These are phyloP conservation scores for Asterochloris erici DNA, from an alignment of 139 green algal species.

Conservation along the genomic window DNA sequence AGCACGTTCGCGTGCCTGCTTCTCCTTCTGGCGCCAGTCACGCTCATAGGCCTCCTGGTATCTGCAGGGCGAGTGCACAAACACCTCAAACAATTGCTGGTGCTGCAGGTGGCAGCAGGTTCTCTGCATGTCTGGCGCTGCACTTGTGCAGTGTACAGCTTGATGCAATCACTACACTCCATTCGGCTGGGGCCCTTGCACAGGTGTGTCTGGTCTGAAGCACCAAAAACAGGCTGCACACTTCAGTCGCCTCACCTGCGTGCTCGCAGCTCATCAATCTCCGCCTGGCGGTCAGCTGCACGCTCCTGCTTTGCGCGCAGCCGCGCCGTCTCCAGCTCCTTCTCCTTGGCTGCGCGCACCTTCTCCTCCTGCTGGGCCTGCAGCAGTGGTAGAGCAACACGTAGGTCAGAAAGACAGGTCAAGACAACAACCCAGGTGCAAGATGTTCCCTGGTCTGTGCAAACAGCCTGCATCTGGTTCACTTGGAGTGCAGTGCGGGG, in stretches of 20 bases:
- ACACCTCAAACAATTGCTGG: too few relatives aligned
- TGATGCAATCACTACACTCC: too few relatives aligned
- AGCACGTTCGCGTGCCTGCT: not conserved
- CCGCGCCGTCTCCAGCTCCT: conserved; percentile 83
- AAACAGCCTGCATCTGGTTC: too few relatives aligned
- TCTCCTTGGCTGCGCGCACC: conserved; percentile 64
- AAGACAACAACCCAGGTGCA: too few relatives aligned
- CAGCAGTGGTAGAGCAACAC: not conserved
- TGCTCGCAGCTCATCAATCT: conserved; percentile 84
- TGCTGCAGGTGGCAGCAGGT: not conserved
- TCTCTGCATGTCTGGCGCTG: not conserved
- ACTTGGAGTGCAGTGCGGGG: too few relatives aligned
- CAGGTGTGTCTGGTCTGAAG: too few relatives aligned
- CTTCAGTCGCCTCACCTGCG: conserved; percentile 41
- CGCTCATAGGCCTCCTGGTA: conserved; percentile 64
- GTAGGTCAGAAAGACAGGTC: too few relatives aligned
- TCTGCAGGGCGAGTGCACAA: not conserved
- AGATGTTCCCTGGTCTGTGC: too few relatives aligned
- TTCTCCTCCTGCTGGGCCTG: conserved; percentile 61
- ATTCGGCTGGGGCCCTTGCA: too few relatives aligned
- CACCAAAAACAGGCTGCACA: not conserved
- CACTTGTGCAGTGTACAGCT: too few relatives aligned
- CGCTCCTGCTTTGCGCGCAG: conserved; percentile 80
- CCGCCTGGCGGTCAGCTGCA: conserved; percentile 67
- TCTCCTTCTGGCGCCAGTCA: conserved; percentile 75